Base-by-base conservation (phyloP, 2,329 filamentous ascomycete genomes). In the Gaeumannomyces sp. region DNA sequence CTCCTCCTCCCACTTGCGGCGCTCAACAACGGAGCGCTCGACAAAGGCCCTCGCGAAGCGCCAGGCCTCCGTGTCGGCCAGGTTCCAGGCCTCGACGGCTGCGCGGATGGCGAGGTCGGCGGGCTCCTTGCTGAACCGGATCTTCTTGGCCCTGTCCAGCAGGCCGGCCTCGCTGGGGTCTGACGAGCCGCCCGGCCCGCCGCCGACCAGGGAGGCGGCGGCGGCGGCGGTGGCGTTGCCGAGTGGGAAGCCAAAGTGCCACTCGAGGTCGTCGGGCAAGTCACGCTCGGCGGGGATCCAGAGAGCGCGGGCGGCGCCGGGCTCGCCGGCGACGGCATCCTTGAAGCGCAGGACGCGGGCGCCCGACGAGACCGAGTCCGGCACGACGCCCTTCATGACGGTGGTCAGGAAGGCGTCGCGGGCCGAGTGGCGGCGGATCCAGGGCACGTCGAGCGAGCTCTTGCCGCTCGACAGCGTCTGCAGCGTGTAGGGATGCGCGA, bases 401-500 rank as follows among this genome's bases (percentile, higher is more conserved):
- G 85, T 84, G 13, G 80, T 79, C 65, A 97, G 80, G 93, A 93
- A 99, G 2, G 84, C 78, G 74, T 99, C 92, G 31, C 93, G 91
- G 35, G 82, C 77, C 0, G 90, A 88, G 64, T 89, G 79, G 65
- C 88, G 83, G 60, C 89, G 85, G 67, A 93, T 84, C 79, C 86
- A 89, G 10, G 80, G 75, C 1, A 89, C 77, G 61, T 89, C 88
- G 61, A 91, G 79, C 1, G 82, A 78, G 2, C 86, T 81, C 57
- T 85, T 81, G 65, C 86, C 83, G 68, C 86, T 83, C 66, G 86
- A 82, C 25, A 98, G 80, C 16, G 87, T 85, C 64, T 88, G 84
- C 58, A 92, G 81, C 1, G 93, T 97, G 79, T 93, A 96, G 0
- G 95, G 95, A 74, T 99, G 95, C 0, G 94, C 94, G 16, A 98